Conservation (phyloP, 345 rosid genomes). For the Lepidium aucheri region DNA sequence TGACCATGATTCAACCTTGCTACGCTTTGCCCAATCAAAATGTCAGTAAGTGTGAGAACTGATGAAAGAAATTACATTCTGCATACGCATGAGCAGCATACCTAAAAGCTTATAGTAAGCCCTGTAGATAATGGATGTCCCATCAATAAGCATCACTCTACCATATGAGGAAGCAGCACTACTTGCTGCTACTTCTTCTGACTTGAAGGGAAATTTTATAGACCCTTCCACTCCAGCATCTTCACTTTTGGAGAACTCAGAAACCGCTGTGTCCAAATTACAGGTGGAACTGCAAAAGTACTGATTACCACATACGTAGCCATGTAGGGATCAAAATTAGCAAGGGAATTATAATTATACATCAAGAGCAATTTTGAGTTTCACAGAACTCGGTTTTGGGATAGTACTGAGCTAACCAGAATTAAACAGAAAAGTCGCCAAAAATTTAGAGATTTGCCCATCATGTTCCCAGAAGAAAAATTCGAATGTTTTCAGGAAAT, state of each 20-base stretch:
- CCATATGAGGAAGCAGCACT: slow-evolving; percentile 35
- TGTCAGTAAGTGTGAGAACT: not conserved
- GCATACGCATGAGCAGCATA: slow-evolving; percentile 19
- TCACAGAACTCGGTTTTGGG: not conserved
- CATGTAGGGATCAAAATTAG: not conserved
- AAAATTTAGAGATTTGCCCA: not conserved
- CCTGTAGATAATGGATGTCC: slow-evolving; percentile 86
- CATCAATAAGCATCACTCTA: slow-evolving; percentile 93
- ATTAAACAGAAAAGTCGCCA: not conserved
- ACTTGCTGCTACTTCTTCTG: slow-evolving; percentile 32
- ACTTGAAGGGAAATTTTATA: slow-evolving; percentile 18
- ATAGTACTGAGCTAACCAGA: not conserved
- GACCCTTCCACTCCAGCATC: slow-evolving; percentile 14
- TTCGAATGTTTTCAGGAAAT: not conserved
- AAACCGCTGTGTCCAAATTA: slow-evolving; percentile 18
- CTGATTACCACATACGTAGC: slow-evolving; percentile 29
- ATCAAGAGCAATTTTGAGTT: not conserved
- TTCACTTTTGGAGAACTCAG: slow-evolving; percentile 32
- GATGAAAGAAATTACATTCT: not conserved
- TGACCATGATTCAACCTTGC: slow-evolving; percentile 92
- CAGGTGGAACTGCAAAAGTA: slow-evolving; percentile 33
- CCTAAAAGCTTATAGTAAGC: slow-evolving; percentile 96
- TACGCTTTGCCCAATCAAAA: slow-evolving; percentile 23
- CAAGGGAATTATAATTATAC: not conserved
- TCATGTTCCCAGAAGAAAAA: not conserved